Base-by-base conservation (phyloP, 345 rosid genomes). In the Eucalyptus sideroxylon region DNA sequence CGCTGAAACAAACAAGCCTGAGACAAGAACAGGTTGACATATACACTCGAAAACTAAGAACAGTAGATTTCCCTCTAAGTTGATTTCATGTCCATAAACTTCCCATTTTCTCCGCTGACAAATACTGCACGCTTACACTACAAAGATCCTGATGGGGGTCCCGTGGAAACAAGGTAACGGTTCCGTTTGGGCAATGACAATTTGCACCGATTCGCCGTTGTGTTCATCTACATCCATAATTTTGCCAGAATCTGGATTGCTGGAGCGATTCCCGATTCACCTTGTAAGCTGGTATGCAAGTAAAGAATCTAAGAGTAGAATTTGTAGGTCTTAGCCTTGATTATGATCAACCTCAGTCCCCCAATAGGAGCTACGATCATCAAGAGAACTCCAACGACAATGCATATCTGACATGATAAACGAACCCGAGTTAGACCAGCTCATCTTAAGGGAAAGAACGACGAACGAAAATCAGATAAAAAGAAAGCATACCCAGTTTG, bases 281-380 rank as follows among this genome's bases (percentile, higher is more conserved):
- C 42, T 69, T 69, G 55, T 30, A 27, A 27, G 53, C 56, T 30
- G 59, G 87, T 50, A 30, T 16, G 80, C 10, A 44, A 21, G 42
- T 40, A 51, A 19, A 67, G 62, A 65, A 27, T 87, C 91, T 94
- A 96, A 31, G 96, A 94, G 92, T 94, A 96, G 88, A 97, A 93
- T 80, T 82, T 0, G 88, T 95, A 97, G 86, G 67, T 86, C 91
- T 95, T 95, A 90, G 98, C 95, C 42, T 93, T 47, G 62, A 94
- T 47, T 53, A 97, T 94, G 92, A 97, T 98, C 86, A 87, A 87
- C 90, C 98, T 93, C 89, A 98, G 87, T 31, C 97, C 99, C 90
- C 99, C 99, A n/a, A 98, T 93, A 1, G 99, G 95, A 53, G 99
- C 88, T 82, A 98, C 4, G 31, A 94, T 59, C 99, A 98, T 98